Evolutionary conservation across 1,284 basidiomycete species (phyloP).

Genomic region (Boletus holoroseus): DNA sequence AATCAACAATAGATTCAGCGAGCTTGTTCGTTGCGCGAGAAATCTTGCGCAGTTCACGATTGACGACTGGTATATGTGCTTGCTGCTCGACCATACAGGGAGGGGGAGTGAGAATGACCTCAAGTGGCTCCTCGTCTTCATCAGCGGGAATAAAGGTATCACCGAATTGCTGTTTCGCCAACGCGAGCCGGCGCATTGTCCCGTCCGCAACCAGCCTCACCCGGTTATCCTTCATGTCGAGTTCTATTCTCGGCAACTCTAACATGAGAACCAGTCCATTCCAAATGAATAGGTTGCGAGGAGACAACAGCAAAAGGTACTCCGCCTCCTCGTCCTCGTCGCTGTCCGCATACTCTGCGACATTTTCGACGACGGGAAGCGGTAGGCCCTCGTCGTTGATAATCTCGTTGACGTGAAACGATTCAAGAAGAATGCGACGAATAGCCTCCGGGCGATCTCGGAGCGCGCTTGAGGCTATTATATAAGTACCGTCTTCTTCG

Average conservation of each 20-base stretch:
- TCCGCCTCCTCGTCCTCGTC: constrained; percentile 52
- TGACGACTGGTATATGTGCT: constrained; percentile 87
- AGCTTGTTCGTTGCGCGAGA: constrained; percentile 83
- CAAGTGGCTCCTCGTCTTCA: constrained; percentile 54
- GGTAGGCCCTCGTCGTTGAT: constrained; percentile 47
- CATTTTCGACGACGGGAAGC: constrained; percentile 43
- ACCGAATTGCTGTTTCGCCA: constrained; percentile 76
- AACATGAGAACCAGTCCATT: constrained; percentile 82
- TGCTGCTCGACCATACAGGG: constrained; percentile 77
- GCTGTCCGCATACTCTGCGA: constrained; percentile 45
- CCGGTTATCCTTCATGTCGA: constrained; percentile 78
- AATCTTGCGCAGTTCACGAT: constrained; percentile 88
- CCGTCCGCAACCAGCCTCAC: constrained; percentile 87
- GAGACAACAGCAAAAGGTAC: constrained; percentile 87
- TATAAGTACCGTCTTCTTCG: constrained; percentile 91
- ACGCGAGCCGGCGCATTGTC: constrained; percentile 65
- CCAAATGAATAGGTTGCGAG: constrained; percentile 88
- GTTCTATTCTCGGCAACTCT: constrained; percentile 64
- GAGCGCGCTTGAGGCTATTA: constrained; percentile 82
- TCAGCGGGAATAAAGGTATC: constrained; percentile 59
- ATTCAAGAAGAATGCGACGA: constrained; percentile 76
- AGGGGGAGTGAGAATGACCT: constrained; percentile 41
- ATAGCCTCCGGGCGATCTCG: constrained; percentile 81
- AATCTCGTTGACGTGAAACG: constrained; percentile 71
- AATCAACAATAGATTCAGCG: constrained; percentile 89